These are phyloP conservation scores for Rosa rugosa DNA, from an alignment of 306 rosid species.

Conservation along the genomic window DNA sequence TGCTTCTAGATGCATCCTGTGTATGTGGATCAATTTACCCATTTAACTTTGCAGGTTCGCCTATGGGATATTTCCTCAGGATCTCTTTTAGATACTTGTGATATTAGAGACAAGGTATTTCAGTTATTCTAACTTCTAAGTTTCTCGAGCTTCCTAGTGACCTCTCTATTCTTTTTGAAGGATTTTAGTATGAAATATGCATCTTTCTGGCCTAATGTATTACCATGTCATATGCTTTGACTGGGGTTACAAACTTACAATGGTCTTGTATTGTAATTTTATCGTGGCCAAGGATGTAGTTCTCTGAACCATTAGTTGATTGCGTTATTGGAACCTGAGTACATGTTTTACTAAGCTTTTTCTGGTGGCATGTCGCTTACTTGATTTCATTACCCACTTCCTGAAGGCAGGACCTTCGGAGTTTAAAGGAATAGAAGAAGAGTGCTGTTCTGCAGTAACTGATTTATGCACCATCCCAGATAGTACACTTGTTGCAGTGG, in stretches of 20 bases:
- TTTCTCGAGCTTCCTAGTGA: slow-evolving; percentile 14
- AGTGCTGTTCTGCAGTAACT: slow-evolving; percentile 58
- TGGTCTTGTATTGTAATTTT: too few relatives aligned
- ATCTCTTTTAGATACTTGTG: slow-evolving; percentile 72
- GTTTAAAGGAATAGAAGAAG: slow-evolving; percentile 52
- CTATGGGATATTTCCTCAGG: slow-evolving; percentile 79
- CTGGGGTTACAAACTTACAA: too few relatives aligned
- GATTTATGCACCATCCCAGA: slow-evolving; percentile 58
- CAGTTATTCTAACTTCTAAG: slow-evolving; percentile 14
- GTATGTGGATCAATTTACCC: slow-evolving; percentile 10
- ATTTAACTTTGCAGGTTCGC: slow-evolving; percentile 61
- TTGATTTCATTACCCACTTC: slow-evolving; percentile 33
- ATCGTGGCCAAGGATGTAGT: background rate
- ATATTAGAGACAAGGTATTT: slow-evolving; percentile 67
- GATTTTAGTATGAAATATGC: background rate
- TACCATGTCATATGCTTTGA: background rate
- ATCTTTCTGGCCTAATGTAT: background rate
- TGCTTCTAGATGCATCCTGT: slow-evolving; percentile 20
- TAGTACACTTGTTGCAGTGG: slow-evolving; percentile 75
- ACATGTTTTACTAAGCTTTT: slow-evolving; percentile 7
- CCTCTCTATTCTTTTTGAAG: slow-evolving; percentile 5
- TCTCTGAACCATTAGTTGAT: background rate
- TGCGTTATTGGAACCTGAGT: background rate
- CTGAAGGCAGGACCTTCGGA: slow-evolving; percentile 84
- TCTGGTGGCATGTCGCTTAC: slow-evolving; percentile 25